Evolutionary conservation across 148 eudicot species (phyloP).

Genomic region (Talinum fruticosum): DNA sequence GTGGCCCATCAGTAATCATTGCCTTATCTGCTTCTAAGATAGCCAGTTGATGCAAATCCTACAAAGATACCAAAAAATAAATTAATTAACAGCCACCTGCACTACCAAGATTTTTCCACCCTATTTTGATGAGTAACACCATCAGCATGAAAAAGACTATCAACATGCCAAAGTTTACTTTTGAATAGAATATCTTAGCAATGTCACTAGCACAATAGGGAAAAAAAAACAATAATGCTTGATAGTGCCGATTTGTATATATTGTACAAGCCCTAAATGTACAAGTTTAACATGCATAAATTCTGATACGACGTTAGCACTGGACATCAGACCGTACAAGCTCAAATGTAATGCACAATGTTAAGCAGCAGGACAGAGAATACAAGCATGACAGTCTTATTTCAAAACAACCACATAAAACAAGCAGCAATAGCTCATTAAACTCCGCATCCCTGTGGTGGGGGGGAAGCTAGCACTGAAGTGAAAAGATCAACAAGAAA

Average conservation of each 20-base stretch:
- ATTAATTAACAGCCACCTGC: not conserved
- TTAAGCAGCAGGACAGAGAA: not conserved
- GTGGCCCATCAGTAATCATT: conserved; percentile 88
- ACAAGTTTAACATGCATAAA: not conserved
- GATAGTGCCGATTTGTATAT: not conserved
- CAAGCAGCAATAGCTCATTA: not conserved
- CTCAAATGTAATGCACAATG: not conserved
- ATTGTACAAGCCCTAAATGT: not conserved
- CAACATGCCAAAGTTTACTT: not conserved
- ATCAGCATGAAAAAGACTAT: not conserved
- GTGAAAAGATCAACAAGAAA: not conserved
- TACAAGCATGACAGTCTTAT: not conserved
- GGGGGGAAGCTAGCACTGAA: too few relatives aligned
- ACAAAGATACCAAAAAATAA: conserved; percentile 14
- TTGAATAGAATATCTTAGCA: not conserved
- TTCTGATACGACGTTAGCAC: not conserved
- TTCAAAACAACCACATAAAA: not conserved
- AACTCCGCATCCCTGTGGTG: not conserved
- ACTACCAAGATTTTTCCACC: not conserved
- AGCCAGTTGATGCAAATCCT: conserved; percentile 58
- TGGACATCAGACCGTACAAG: not conserved
- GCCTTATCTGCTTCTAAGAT: conserved; percentile 70
- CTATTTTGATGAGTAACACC: not conserved
- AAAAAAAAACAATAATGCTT: not conserved
- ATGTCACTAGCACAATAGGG: not conserved